phyloP scores from a whole-genome alignment of 257 asterid species.

The Lavandula angustifolia region DNA sequence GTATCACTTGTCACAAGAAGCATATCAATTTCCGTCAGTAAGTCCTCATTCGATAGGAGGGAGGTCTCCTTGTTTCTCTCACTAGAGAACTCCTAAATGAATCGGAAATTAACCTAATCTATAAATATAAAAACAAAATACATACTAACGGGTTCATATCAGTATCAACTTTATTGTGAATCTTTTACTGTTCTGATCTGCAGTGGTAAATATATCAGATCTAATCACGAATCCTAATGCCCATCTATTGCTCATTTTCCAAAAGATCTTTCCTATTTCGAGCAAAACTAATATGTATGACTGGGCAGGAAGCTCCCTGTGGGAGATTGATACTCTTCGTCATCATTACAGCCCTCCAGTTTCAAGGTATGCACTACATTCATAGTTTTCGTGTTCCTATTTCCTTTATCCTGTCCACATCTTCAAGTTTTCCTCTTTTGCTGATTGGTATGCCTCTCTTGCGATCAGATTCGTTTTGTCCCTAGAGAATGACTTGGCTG shows the following conservation, averaged over 20 bases:
- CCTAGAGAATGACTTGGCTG: slow-evolving; percentile 78
- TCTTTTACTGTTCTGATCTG: too few species aligned
- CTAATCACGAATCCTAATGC: background rate
- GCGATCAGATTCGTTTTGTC: slow-evolving; percentile 68
- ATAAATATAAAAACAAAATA: too few species aligned
- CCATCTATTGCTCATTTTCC: slow-evolving; percentile 4
- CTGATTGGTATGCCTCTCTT: slow-evolving; percentile 20
- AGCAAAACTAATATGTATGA: slow-evolving; percentile 17
- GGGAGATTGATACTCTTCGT: slow-evolving; percentile 91
- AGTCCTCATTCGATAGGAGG: too few species aligned
- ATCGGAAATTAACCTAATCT: too few species aligned
- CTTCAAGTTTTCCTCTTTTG: background rate
- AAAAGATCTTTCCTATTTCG: background rate
- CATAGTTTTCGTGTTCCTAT: background rate
- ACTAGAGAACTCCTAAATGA: too few species aligned
- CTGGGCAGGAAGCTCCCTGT: slow-evolving; percentile 82
- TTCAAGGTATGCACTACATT: slow-evolving; percentile 53
- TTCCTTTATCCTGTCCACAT: background rate
- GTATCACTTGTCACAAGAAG: too few species aligned
- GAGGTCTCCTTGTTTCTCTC: too few species aligned
- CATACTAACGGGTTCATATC: too few species aligned
- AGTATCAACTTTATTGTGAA: too few species aligned
- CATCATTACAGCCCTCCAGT: slow-evolving; percentile 89
- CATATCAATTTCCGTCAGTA: too few species aligned
- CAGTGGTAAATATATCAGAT: too few species aligned